Evolutionary conservation across 2,329 filamentous ascomycete species (phyloP).

Genomic region (Pseudogymnoascus sp.): DNA sequence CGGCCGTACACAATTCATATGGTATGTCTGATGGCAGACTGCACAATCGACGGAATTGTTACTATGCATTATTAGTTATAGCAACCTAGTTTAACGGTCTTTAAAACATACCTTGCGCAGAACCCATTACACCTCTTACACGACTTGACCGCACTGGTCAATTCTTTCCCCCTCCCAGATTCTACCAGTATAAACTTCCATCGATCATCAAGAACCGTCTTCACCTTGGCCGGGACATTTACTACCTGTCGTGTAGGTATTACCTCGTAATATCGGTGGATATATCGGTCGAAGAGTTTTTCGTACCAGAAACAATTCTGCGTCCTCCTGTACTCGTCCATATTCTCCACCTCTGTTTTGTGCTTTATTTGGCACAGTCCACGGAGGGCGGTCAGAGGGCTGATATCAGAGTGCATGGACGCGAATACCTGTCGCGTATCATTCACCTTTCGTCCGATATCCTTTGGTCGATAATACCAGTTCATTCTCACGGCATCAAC

Average conservation of each 20-base stretch:
- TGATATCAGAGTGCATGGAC: conserved; percentile 97
- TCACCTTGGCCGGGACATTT: conserved; percentile 92
- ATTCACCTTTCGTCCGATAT: conserved; percentile 85
- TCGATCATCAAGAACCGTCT: conserved; percentile 89
- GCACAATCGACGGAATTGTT: conserved; percentile 96
- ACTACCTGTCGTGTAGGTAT: conserved; percentile 88
- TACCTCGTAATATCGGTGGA: conserved; percentile 95
- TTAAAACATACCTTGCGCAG: conserved; percentile 70
- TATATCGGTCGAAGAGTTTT: conserved; percentile 96
- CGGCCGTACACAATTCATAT: conserved; percentile 96
- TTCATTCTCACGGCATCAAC: conserved; percentile 89
- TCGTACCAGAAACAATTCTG: conserved; percentile 95
- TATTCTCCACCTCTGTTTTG: conserved; percentile 73
- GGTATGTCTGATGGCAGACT: conserved; percentile 89
- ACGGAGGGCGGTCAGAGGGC: conserved; percentile 82
- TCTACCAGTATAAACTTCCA: conserved; percentile 97
- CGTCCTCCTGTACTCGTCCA: conserved; percentile 77
- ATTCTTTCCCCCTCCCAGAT: conserved; percentile 85
- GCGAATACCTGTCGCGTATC: conserved; percentile 90
- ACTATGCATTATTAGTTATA: conserved; percentile 38
- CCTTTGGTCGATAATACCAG: conserved; percentile 96
- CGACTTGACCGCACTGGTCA: conserved; percentile 90
- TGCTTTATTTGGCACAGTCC: conserved; percentile 91
- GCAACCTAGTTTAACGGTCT: neutral
- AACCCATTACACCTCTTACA: conserved; percentile 91